Evolutionary conservation across 176 grass and related monocot species (phyloP).

Genomic region (Dactylis glomerata): DNA sequence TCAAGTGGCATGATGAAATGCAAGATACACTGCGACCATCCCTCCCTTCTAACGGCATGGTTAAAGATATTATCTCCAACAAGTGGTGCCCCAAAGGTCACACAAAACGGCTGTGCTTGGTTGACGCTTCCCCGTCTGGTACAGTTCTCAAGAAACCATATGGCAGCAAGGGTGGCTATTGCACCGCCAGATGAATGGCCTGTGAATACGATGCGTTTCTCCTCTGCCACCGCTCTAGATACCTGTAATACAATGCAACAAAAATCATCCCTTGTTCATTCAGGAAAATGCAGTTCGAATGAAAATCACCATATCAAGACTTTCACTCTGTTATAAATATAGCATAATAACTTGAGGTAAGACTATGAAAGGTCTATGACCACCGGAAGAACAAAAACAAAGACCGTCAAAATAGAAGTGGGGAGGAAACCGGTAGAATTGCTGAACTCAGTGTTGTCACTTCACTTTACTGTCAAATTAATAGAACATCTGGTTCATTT

Average conservation of each 20-base stretch:
- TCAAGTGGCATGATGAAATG: slow-evolving; percentile 74
- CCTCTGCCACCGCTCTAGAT: slow-evolving; percentile 56
- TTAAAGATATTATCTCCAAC: slow-evolving; percentile 71
- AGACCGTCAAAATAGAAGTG: neutral
- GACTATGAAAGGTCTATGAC: neutral
- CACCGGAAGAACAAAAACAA: neutral
- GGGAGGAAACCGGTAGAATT: neutral
- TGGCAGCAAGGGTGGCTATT: slow-evolving; percentile 64
- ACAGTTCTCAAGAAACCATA: slow-evolving; percentile 91
- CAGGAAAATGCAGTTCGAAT: neutral
- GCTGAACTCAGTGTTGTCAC: neutral
- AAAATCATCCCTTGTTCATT: neutral
- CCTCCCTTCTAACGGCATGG: slow-evolving; percentile 82
- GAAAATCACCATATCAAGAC: slow-evolving; percentile 8
- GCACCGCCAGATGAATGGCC: slow-evolving; percentile 89
- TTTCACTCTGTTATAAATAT: neutral
- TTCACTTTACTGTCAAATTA: neutral
- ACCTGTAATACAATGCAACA: slow-evolving; percentile 38
- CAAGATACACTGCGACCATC: slow-evolving; percentile 80
- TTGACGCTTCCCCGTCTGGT: slow-evolving; percentile 45
- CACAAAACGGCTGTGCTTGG: slow-evolving; percentile 71
- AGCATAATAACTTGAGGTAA: neutral
- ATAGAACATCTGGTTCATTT: neutral
- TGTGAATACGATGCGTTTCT: slow-evolving; percentile 77
- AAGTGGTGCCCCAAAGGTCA: slow-evolving; percentile 90